These are phyloP conservation scores for Penicillium sp. DNA, from an alignment of 2,329 filamentous ascomycete genomes.

Conservation along the genomic window DNA sequence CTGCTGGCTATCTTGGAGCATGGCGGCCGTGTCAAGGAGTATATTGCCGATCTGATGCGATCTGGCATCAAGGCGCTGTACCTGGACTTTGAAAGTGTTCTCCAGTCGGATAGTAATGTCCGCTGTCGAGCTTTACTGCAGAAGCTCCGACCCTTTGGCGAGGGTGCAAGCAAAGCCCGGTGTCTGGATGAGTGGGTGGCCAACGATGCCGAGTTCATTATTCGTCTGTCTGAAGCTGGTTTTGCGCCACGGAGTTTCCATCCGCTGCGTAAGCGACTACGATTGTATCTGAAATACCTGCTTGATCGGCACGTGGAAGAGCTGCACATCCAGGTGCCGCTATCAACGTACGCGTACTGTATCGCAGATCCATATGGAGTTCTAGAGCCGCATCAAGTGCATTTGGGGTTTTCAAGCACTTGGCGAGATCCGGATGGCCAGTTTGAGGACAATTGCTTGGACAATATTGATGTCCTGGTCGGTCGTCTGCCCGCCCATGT, in stretches of 20 bases:
- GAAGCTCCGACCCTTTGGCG: slow-evolving; percentile 28
- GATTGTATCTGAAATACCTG: slow-evolving; percentile 39
- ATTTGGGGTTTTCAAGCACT: slow-evolving; percentile 53
- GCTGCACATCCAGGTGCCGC: slow-evolving; percentile 49
- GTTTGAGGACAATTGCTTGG: slow-evolving; percentile 46
- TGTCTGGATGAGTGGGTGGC: slow-evolving; percentile 38
- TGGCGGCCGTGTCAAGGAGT: slow-evolving; percentile 45
- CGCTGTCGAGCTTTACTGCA: slow-evolving; percentile 39
- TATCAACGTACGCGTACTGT: slow-evolving; percentile 56
- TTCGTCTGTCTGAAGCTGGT: slow-evolving; percentile 44
- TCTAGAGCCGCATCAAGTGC: slow-evolving; percentile 54
- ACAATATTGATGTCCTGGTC: slow-evolving; percentile 53
- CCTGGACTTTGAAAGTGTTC: slow-evolving; percentile 38
- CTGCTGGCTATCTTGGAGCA: slow-evolving; percentile 57
- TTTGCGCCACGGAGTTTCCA: slow-evolving; percentile 46
- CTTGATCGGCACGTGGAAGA: slow-evolving; percentile 46
- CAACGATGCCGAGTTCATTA: slow-evolving; percentile 35
- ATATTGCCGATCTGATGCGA: slow-evolving; percentile 45
- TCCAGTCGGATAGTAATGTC: slow-evolving; percentile 31
- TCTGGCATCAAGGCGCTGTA: slow-evolving; percentile 37
- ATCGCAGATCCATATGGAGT: slow-evolving; percentile 55
- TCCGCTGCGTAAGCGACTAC: slow-evolving; percentile 43
- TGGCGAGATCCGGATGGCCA: slow-evolving; percentile 38
- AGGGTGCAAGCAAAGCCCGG: slow-evolving; percentile 20
- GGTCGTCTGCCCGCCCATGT: slow-evolving; percentile 57